Evolutionary conservation across 305 asterid species (phyloP).

Genomic region (Fraxinus dipetala): DNA sequence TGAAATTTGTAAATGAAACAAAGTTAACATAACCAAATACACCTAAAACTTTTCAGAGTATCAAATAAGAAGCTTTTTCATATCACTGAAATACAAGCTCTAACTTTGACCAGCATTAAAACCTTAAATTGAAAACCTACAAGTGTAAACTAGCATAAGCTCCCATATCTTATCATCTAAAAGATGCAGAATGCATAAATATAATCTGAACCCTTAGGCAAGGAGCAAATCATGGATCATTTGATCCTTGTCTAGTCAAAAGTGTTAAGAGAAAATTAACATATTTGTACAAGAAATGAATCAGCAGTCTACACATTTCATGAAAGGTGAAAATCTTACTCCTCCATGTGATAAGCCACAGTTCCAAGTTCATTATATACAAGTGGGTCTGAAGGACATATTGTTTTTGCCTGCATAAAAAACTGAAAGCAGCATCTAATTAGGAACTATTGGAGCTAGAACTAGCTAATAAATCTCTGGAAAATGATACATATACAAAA

Average conservation of each 20-base stretch:
- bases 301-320: neutral
- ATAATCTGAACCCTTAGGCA: neutral
- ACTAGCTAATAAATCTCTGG: conserved; percentile 12
- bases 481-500: neutral
- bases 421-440: conserved; percentile 54
- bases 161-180: neutral
- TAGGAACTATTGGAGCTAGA: conserved; percentile 14
- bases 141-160: neutral
- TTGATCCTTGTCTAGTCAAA: neutral
- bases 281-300: neutral
- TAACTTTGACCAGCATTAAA: neutral
- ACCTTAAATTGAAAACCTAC: neutral
- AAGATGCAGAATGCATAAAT: neutral
- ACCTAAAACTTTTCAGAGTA: neutral
- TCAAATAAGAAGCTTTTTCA: neutral
- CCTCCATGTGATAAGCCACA: conserved; percentile 96
- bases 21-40: neutral
- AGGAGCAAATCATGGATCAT: neutral
- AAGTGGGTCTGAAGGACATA: conserved; percentile 95
- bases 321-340: conserved; percentile 53
- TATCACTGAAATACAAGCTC: neutral
- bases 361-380: conserved; percentile 97
- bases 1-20: neutral
- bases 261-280: neutral
- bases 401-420: conserved; percentile 86